phyloP scores from a whole-genome alignment of 352 stramenopile species.

The Globisporangium solare region DNA sequence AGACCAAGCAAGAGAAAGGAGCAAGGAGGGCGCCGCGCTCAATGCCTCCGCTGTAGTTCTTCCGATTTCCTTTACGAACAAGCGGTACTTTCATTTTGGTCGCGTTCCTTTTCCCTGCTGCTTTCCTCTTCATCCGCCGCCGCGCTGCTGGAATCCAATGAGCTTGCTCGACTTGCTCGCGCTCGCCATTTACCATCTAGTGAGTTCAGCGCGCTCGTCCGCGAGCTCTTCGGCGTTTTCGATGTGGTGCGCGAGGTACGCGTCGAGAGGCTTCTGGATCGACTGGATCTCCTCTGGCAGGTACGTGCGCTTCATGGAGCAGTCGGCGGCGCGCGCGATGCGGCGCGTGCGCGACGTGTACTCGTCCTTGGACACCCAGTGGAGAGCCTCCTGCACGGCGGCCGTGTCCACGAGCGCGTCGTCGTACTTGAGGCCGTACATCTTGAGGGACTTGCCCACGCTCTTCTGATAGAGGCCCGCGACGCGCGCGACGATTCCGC shows the following conservation, averaged over 20 bases:
- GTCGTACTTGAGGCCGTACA: slow-evolving; percentile 88
- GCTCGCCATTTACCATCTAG: slow-evolving; percentile 63
- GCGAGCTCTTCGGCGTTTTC: slow-evolving; percentile 51
- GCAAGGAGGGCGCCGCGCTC: too few species aligned
- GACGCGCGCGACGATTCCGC: slow-evolving; percentile 53
- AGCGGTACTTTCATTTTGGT: neutral
- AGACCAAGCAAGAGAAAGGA: too few species aligned
- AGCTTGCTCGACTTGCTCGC: neutral
- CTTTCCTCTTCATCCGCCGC: too few species aligned
- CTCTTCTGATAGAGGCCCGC: slow-evolving; percentile 81
- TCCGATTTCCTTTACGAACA: neutral
- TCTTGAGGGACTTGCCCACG: slow-evolving; percentile 66
- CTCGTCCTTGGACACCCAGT: slow-evolving; percentile 77
- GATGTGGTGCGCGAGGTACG: slow-evolving; percentile 64
- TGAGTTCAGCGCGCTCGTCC: slow-evolving; percentile 73
- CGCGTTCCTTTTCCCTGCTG: too few species aligned
- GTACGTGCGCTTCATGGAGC: slow-evolving; percentile 82
- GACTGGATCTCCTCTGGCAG: slow-evolving; percentile 83
- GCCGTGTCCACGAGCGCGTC: slow-evolving; percentile 79
- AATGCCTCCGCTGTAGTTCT: neutral
- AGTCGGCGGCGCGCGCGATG: slow-evolving; percentile 78
- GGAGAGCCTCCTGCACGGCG: slow-evolving; percentile 72
- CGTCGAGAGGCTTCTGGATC: slow-evolving; percentile 79
- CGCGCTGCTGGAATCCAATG: too few species aligned
- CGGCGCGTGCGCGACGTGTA: slow-evolving; percentile 74